phyloP scores from a whole-genome alignment of 2,329 filamentous ascomycete genomes.

The Exophiala aquamarina region DNA sequence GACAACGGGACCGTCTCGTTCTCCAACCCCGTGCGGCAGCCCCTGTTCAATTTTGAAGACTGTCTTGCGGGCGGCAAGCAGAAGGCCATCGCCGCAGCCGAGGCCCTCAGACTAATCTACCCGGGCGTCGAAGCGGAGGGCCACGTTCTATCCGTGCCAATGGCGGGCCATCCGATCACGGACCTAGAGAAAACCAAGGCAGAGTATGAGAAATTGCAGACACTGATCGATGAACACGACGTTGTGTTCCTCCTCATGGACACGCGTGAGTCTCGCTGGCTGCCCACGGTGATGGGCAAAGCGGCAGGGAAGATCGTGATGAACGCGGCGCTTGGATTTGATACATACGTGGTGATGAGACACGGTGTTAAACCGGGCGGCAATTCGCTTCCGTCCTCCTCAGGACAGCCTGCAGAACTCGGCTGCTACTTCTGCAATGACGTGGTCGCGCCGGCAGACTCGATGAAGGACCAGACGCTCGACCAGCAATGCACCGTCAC shows the following conservation, averaged over 20 bases:
- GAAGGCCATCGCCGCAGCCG: slow-evolving; percentile 79
- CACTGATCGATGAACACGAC: slow-evolving; percentile 80
- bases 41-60: slow-evolving; percentile 86
- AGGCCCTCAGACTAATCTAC: slow-evolving; percentile 80
- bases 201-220: slow-evolving; percentile 74
- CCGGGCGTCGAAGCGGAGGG: slow-evolving; percentile 83
- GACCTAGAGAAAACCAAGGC: slow-evolving; percentile 68
- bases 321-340: slow-evolving; percentile 94
- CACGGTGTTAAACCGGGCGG: slow-evolving; percentile 69
- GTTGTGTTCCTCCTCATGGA: slow-evolving; percentile 97
- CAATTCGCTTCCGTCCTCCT: slow-evolving; percentile 57
- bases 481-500: slow-evolving; percentile 99
- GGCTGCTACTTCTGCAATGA: slow-evolving; percentile 99
- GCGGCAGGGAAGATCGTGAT: slow-evolving; percentile 90
- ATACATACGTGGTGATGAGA: slow-evolving; percentile 95
- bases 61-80: slow-evolving; percentile 79
- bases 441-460: slow-evolving; percentile 88
- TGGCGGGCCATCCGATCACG: slow-evolving; percentile 87
- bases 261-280: slow-evolving; percentile 88
- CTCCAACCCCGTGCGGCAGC: slow-evolving; percentile 94
- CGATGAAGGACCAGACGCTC: slow-evolving; percentile 88
- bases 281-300: slow-evolving; percentile 95
- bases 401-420: slow-evolving; percentile 51
- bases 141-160: slow-evolving; percentile 82
- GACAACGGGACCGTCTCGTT: slow-evolving; percentile 93